Conservation (phyloP, 1,284 basidiomycete species). For the Fomitopsis pinicola region DNA sequence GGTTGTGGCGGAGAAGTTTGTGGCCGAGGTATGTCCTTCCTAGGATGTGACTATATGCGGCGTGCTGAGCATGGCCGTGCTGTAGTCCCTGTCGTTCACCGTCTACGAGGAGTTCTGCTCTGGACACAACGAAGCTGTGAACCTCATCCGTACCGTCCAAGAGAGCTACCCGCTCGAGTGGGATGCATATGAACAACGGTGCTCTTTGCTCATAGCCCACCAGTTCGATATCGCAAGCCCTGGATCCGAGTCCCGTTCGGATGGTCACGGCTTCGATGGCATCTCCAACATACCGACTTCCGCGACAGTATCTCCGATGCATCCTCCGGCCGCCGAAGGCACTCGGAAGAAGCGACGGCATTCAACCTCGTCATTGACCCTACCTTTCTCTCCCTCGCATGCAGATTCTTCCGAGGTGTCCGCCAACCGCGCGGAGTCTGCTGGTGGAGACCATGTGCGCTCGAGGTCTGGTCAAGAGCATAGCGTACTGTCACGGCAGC, state of each 20-base stretch:
- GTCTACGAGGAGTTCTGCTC: constrained; percentile 84
- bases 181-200: constrained; percentile 78
- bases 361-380: constrained; percentile 15
- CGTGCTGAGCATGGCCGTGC: background rate
- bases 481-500: background rate
- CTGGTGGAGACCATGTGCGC: constrained; percentile 9
- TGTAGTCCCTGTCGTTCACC: constrained; percentile 69
- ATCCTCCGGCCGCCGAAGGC: background rate
- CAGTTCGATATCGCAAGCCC: constrained; percentile 6
- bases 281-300: constrained; percentile 1
- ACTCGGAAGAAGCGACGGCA: constrained; percentile 16
- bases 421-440: constrained; percentile 7
- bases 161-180: constrained; percentile 65
- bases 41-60: constrained; percentile 3
- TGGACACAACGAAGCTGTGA: constrained; percentile 75
- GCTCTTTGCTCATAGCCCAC: constrained; percentile 22
- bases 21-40: constrained; percentile 20
- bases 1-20: constrained; percentile 22
- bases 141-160: constrained; percentile 63
- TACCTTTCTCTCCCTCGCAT: constrained; percentile 3
- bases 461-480: constrained; percentile 3
- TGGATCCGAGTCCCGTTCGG: constrained; percentile 3
- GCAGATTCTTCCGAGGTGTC: background rate
- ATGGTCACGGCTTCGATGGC: constrained; percentile 4
- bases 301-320: constrained; percentile 5